These are phyloP conservation scores for Scutellaria barbata DNA, from an alignment of 257 asterid genomes.

Conservation along the genomic window DNA sequence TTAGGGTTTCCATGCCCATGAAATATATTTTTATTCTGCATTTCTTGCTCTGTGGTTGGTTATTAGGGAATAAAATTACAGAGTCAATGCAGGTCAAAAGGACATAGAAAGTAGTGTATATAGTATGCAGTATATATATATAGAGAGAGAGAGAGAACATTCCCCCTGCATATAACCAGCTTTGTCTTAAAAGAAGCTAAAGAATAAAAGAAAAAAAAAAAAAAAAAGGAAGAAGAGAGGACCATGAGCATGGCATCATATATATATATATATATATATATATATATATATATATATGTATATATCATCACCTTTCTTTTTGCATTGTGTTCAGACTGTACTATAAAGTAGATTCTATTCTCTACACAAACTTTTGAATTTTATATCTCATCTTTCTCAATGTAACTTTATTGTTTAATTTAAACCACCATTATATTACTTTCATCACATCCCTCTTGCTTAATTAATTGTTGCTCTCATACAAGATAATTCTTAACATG, in stretches of 20 bases:
- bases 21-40: conserved; percentile 12
- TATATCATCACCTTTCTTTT: conserved; percentile 36
- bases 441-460: no score
- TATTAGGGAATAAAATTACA: conserved; percentile 47
- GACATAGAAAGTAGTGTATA: conserved; percentile 38
- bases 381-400: conserved; percentile 19
- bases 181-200: conserved; percentile 45
- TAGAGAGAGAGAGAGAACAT: no score
- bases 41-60: conserved; percentile 49
- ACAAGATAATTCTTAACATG: no score
- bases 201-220: not conserved
- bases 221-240: not conserved
- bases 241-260: not conserved
- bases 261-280: no score
- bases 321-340: conserved; percentile 41
- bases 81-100: conserved; percentile 67
- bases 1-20: conserved; percentile 39
- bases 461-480: no score
- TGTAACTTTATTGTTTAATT: not conserved
- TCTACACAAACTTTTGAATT: conserved; percentile 31
- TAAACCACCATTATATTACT: not conserved
- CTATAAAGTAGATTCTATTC: conserved; percentile 51
- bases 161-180: conserved; percentile 49
- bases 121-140: conserved; percentile 26
- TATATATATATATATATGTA: no score